Conservation (phyloP, 148 eudicot genomes). For the Cornus florida region DNA sequence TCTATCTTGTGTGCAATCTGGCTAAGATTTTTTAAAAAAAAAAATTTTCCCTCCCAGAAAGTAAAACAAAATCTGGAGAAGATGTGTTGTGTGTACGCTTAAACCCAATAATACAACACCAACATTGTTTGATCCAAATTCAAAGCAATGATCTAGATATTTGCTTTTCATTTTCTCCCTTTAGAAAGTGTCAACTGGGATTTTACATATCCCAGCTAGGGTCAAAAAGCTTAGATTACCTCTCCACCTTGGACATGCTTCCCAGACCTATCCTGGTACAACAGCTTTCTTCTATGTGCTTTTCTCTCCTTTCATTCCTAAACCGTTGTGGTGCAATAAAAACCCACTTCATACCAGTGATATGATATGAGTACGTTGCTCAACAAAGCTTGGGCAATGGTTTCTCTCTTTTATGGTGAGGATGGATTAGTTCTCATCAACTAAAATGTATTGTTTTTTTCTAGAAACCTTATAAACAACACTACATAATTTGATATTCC, state of each 20-base stretch:
- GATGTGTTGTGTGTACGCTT: no score
- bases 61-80: no score
- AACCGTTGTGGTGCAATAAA: background rate
- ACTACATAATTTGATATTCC: background rate
- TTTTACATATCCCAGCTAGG: background rate
- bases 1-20: background rate
- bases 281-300: background rate
- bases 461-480: background rate
- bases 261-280: background rate
- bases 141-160: background rate
- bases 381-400: background rate
- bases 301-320: background rate
- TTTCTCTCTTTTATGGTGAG: background rate
- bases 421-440: background rate
- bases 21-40: background rate
- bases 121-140: no score
- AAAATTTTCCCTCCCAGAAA: background rate
- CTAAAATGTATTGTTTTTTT: background rate
- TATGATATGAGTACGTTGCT: background rate
- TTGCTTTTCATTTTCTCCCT: background rate
- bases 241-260: background rate
- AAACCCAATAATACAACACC: no score
- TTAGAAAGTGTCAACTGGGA: background rate
- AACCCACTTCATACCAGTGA: background rate
- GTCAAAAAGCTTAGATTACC: slow-evolving; percentile 5